Evolutionary conservation across 139 green algal species (phyloP).

Genomic region (Chlorella sp.): DNA sequence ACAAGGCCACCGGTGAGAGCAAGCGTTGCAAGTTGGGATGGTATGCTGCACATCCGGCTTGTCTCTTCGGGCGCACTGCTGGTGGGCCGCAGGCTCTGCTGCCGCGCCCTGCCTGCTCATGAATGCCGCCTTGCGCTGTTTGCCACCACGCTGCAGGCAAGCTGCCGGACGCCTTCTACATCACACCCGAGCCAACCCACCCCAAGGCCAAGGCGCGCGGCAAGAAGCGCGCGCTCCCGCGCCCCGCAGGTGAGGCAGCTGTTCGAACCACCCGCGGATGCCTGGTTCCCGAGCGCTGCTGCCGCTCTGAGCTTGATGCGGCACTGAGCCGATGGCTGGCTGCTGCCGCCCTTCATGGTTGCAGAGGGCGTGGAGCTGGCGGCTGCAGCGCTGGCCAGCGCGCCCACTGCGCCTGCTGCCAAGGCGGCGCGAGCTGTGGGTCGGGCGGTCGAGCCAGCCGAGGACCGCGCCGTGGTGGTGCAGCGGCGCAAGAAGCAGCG

Average conservation of each 20-base stretch:
- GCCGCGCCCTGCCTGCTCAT: not conserved
- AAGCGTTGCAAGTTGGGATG: not conserved
- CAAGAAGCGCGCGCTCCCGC: not conserved
- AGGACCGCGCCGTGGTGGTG: slow-evolving; percentile 23
- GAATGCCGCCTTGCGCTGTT: not conserved
- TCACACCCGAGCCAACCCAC: slow-evolving; percentile 8
- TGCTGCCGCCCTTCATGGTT: not conserved
- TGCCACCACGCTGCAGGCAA: not conserved
- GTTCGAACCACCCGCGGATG: not conserved
- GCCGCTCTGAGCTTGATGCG: not conserved
- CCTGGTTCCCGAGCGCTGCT: not conserved
- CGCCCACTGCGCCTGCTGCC: not conserved
- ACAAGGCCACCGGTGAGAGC: slow-evolving; percentile 2
- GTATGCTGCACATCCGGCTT: too few relatives aligned
- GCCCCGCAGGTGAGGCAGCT: not conserved
- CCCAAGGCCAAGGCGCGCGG: slow-evolving; percentile 23
- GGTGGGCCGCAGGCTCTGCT: too few relatives aligned
- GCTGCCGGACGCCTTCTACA: slow-evolving; percentile 46
- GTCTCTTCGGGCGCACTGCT: too few relatives aligned
- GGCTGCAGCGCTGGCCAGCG: not conserved
- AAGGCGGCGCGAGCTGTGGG: not conserved
- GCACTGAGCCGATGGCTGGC: not conserved
- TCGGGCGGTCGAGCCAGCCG: not conserved
- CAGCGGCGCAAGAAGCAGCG: slow-evolving; percentile 29
- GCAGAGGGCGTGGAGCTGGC: not conserved